Percentiles rank a stretch among this genome's conserved stretches.
These are phyloP conservation scores for Aspergillus tubingensis DNA, from an alignment of 2,329 filamentous ascomycete species.

Conservation along the genomic window DNA sequence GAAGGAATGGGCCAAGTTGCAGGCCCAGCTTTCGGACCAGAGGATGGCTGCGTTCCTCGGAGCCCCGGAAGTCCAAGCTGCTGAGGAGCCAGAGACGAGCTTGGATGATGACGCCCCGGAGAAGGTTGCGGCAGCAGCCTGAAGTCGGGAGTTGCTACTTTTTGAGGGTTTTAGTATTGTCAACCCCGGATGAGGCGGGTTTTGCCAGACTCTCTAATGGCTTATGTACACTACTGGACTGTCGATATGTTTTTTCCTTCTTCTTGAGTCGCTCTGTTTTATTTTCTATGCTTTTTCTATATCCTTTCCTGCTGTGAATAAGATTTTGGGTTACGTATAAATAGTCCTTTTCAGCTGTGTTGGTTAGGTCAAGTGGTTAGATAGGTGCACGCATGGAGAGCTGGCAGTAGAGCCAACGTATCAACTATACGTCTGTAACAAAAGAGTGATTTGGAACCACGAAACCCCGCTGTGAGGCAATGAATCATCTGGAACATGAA, in stretches of 20 bases:
- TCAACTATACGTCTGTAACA: too few relatives aligned
- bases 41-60: conserved; percentile 48
- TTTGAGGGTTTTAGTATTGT: not conserved
- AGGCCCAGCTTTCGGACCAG: conserved; percentile 53
- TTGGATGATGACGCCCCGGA: conserved; percentile 7
- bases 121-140: not conserved
- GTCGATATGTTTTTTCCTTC: conserved; percentile 6
- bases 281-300: not conserved
- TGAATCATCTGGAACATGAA: not conserved
- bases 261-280: not conserved
- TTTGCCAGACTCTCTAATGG: conserved; percentile 7
- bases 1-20: conserved; percentile 73
- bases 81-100: conserved; percentile 34
- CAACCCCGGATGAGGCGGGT: not conserved
- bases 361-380: not conserved
- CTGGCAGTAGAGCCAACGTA: too few relatives aligned
- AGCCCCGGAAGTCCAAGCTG: conserved; percentile 40
- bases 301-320: not conserved
- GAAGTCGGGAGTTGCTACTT: not conserved
- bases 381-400: too few relatives aligned
- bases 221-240: conserved; percentile 23
- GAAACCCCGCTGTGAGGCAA: not conserved
- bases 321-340: not conserved
- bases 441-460: not conserved
- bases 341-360: not conserved